Conservation (phyloP, 1,139 yeast species). For the Suhomyces bribrorum region DNA sequence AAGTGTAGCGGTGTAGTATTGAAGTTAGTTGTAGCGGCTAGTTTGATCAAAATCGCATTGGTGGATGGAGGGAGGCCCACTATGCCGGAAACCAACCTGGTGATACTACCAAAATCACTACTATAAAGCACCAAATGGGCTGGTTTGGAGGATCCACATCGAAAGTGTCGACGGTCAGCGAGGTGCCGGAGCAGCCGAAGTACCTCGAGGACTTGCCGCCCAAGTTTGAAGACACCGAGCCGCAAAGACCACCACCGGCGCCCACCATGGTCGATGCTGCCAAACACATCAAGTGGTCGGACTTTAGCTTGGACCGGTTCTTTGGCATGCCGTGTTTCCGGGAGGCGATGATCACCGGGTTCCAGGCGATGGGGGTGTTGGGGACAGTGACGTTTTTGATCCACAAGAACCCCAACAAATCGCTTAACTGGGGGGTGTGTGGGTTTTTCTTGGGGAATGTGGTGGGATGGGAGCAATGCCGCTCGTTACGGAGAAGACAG, state of each 20-base stretch:
- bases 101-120: no score
- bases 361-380: slow-evolving; percentile 79
- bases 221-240: slow-evolving; percentile 44
- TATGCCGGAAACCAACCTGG: not conserved
- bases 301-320: slow-evolving; percentile 57
- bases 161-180: slow-evolving; percentile 24
- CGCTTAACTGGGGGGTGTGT: slow-evolving; percentile 81
- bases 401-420: slow-evolving; percentile 60
- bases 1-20: no score
- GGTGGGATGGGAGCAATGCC: slow-evolving; percentile 92
- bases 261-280: slow-evolving; percentile 36
- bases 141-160: slow-evolving; percentile 27
- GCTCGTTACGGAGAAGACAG: slow-evolving; percentile 66
- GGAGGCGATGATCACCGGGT: slow-evolving; percentile 84
- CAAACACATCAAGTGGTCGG: slow-evolving; percentile 37
- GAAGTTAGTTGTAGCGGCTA: no score
- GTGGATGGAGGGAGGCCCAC: not conserved
- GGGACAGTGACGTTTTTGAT: slow-evolving; percentile 72
- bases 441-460: slow-evolving; percentile 80
- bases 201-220: slow-evolving; percentile 39
- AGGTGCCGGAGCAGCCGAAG: slow-evolving; percentile 13
- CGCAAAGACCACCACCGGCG: slow-evolving; percentile 17
- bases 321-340: slow-evolving; percentile 84
- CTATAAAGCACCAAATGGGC: slow-evolving; percentile 18
- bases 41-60: not conserved